A percentile compares a stretch with the other conserved stretches of the same genome.
Evolutionary conservation across 345 rosid species (phyloP).

Genomic region (Corchorus olitorius): DNA sequence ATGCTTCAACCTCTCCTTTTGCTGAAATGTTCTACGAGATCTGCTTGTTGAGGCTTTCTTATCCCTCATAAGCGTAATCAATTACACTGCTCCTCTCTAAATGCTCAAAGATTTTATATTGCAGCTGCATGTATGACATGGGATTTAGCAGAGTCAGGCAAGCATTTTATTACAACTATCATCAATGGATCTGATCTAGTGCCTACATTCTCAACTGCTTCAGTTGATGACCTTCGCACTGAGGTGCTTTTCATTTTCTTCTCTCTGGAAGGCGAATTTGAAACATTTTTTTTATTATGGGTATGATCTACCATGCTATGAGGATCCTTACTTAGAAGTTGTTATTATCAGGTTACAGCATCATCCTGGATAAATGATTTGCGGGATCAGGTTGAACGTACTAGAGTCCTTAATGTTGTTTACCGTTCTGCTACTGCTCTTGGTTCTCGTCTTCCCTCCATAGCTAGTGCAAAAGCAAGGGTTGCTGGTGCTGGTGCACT

Average conservation of each 20-base stretch:
- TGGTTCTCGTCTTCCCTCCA: constrained; percentile 89
- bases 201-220: constrained; percentile 90
- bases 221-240: constrained; percentile 88
- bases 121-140: constrained; percentile 99
- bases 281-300: neutral
- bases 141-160: constrained; percentile 99
- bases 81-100: constrained; percentile 20
- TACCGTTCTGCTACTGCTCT: constrained; percentile 93
- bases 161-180: constrained; percentile 74
- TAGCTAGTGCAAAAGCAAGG: constrained; percentile 92
- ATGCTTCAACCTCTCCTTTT: neutral
- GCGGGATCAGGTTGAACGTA: constrained; percentile 88
- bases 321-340: constrained; percentile 17
- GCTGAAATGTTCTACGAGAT: neutral
- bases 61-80: neutral
- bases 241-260: constrained; percentile 58
- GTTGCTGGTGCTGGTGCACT: constrained; percentile 96
- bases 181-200: constrained; percentile 95
- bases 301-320: neutral
- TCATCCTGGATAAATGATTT: constrained; percentile 97
- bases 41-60: neutral
- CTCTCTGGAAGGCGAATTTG: neutral
- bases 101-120: constrained; percentile 26
- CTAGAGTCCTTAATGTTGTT: constrained; percentile 83
- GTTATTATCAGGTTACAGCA: constrained; percentile 69